Conservation (phyloP, 331 rosid species). For the Dryas integrifolia region DNA sequence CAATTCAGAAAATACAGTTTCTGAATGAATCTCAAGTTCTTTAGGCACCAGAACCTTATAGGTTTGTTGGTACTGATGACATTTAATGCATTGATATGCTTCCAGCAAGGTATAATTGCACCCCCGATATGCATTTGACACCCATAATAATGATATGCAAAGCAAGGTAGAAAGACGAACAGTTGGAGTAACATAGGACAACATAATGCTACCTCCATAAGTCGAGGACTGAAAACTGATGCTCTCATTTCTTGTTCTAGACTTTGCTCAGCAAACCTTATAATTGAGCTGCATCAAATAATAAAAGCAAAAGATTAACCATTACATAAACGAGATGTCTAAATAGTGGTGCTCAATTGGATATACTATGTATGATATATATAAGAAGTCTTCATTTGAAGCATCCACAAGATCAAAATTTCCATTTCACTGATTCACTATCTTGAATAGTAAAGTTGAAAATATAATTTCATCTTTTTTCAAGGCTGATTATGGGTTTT, state of each 20-base stretch:
- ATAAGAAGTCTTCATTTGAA: not conserved
- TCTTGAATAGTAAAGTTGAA: not conserved
- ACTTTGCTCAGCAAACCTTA: constrained; percentile 84
- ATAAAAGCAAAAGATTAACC: constrained; percentile 17
- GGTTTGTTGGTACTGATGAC: not conserved
- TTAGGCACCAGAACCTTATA: not conserved
- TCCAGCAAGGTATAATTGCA: not conserved
- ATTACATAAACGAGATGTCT: not conserved
- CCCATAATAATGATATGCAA: not conserved
- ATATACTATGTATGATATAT: not conserved
- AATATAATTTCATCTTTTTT: not conserved
- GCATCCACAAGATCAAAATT: not conserved
- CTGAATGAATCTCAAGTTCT: not conserved
- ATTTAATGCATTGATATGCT: not conserved
- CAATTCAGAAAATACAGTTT: not conserved
- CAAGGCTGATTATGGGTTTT: not conserved
- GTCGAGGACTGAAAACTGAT: constrained; percentile 87
- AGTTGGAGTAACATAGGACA: constrained; percentile 5
- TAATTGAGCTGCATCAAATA: constrained; percentile 66
- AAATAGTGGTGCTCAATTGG: not conserved
- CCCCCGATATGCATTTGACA: constrained; percentile 6
- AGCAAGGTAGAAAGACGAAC: not conserved
- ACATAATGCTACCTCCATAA: constrained; percentile 75
- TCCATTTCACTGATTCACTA: not conserved
- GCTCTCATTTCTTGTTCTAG: constrained; percentile 68